Evolutionary conservation across 2,329 filamentous ascomycete species (phyloP).

Genomic region (Trichoderma simmonsii): DNA sequence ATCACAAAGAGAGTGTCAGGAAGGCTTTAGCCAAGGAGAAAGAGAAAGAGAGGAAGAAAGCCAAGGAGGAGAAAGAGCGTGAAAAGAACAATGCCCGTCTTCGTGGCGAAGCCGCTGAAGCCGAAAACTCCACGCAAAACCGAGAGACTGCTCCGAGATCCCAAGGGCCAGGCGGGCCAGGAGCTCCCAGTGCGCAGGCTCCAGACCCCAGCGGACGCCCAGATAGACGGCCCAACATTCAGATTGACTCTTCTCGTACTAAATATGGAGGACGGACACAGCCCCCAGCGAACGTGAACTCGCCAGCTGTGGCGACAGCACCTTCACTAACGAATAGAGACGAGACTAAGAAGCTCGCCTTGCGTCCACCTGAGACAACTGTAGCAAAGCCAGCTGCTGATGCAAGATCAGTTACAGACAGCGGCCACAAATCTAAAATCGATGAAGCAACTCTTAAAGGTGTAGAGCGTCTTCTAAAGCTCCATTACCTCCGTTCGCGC

Average conservation of each 20-base stretch:
- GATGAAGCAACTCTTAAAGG: conserved; percentile 15
- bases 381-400: neutral
- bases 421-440: conserved; percentile 16
- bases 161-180: neutral
- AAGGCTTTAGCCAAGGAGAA: conserved; percentile 4
- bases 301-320: neutral
- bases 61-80: conserved; percentile 14
- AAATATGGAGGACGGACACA: conserved; percentile 6
- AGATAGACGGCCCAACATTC: neutral
- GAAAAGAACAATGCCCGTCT: neutral
- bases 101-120: neutral
- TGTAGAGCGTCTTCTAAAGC: conserved; percentile 22
- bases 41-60: conserved; percentile 12
- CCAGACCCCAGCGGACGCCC: neutral
- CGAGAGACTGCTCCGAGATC: neutral
- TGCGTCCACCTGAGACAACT: neutral
- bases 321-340: neutral
- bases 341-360: conserved; percentile 5
- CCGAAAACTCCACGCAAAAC: neutral
- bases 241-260: neutral
- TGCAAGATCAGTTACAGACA: conserved; percentile 11
- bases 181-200: neutral
- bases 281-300: neutral
- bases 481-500: conserved; percentile 27
- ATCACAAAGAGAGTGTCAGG: conserved; percentile 21